phyloP scores from a whole-genome alignment of 2,329 filamentous ascomycete genomes.

The Pseudonectria foliicola region DNA sequence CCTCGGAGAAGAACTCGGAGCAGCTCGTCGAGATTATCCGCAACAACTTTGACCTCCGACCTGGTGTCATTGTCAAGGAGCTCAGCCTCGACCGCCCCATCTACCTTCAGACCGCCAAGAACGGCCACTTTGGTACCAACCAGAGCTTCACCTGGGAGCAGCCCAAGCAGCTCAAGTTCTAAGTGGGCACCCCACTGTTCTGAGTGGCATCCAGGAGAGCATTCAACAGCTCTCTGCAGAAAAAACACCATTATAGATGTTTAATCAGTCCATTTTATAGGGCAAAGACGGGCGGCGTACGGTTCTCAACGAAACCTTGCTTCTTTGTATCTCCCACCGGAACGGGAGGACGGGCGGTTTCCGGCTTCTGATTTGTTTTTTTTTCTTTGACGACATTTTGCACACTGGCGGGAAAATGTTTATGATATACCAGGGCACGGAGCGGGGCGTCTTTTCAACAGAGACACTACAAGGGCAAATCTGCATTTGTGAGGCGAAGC shows the following conservation, averaged over 20 bases:
- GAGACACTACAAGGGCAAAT: conserved; percentile 31
- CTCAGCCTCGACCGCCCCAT: conserved; percentile 92
- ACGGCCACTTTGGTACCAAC: conserved; percentile 97
- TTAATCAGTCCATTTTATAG: conserved; percentile 32
- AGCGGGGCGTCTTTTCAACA: conserved; percentile 41
- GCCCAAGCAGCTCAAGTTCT: conserved; percentile 90
- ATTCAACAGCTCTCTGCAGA: conserved; percentile 35
- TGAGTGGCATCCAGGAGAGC: conserved; percentile 21
- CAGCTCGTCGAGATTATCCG: conserved; percentile 93
- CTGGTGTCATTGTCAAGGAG: conserved; percentile 97
- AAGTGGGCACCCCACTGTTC: conserved; percentile 35
- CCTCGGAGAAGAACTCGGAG: conserved; percentile 78
- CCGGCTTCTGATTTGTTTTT: conserved; percentile 24
- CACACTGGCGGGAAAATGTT: conserved; percentile 20
- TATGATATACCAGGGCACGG: conserved; percentile 30
- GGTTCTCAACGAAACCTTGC: conserved; percentile 41
- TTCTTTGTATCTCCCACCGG: conserved; percentile 25
- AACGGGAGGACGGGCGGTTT: conserved; percentile 28
- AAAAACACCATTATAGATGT: conserved; percentile 28
- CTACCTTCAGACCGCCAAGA: conserved; percentile 98
- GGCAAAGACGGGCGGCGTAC: conserved; percentile 34
- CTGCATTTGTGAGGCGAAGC: conserved; percentile 33
- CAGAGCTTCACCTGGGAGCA: conserved; percentile 97
- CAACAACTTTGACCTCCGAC: conserved; percentile 95
- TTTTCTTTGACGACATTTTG: conserved; percentile 17